Conservation (phyloP, 2,329 filamentous ascomycete species). For the Monilinia fructigena region DNA sequence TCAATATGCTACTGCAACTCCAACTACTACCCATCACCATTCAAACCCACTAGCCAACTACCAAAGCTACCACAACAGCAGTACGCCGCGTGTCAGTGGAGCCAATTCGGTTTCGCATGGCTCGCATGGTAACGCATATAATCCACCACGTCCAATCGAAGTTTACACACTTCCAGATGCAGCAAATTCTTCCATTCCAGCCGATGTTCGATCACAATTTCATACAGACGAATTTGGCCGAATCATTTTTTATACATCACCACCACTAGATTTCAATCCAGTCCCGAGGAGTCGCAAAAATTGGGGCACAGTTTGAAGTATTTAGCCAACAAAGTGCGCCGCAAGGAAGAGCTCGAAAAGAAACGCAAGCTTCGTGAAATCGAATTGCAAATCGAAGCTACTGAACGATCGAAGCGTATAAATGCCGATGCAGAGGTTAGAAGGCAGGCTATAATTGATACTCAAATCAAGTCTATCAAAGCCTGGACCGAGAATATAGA, state of each 20-base stretch:
- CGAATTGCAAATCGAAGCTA: slow-evolving; percentile 37
- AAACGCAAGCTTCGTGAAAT: slow-evolving; percentile 37
- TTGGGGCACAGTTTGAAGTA: slow-evolving; percentile 52
- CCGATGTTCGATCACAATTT: slow-evolving; percentile 63
- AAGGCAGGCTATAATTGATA: slow-evolving; percentile 26
- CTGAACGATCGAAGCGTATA: slow-evolving; percentile 31
- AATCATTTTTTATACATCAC: slow-evolving; percentile 66
- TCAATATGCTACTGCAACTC: slow-evolving; percentile 28
- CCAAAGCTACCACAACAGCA: slow-evolving; percentile 32
- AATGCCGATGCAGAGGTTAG: slow-evolving; percentile 29
- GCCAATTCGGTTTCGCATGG: slow-evolving; percentile 28
- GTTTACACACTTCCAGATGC: slow-evolving; percentile 63
- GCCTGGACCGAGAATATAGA: slow-evolving; percentile 33
- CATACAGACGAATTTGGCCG: slow-evolving; percentile 63
- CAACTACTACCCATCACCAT: slow-evolving; percentile 34
- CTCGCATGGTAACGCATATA: slow-evolving; percentile 47
- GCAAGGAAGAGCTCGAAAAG: slow-evolving; percentile 40
- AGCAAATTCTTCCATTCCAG: slow-evolving; percentile 62
- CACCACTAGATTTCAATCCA: slow-evolving; percentile 52
- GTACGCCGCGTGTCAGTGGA: slow-evolving; percentile 27
- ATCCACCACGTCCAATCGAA: slow-evolving; percentile 60
- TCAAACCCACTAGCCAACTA: slow-evolving; percentile 33
- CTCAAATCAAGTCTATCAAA: slow-evolving; percentile 29
- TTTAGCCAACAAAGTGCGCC: slow-evolving; percentile 46
- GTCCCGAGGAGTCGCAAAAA: slow-evolving; percentile 34